Evolutionary conservation across 176 grass and related monocot species (phyloP), one percentile per base, ranked within the genome.

Genomic region (Musa beccarii): DNA sequence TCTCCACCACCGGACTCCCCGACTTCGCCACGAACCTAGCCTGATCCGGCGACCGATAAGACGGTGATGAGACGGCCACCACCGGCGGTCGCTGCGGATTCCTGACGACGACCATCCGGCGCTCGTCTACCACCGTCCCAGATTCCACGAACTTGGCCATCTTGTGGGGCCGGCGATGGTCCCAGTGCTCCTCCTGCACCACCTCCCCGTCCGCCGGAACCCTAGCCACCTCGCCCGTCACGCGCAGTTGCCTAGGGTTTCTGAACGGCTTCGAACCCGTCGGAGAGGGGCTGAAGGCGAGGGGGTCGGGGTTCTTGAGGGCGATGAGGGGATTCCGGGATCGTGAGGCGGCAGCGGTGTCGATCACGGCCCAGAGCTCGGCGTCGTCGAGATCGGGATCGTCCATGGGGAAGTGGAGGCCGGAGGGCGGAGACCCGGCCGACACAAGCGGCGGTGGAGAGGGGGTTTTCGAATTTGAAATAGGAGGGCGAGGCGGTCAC

Each of bases 321-420:
- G 78, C 73, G 65, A 82, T 69, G 11, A 79, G 76, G 51, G 64
- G 64, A 51, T 75, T 69, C 15, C 73, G 76, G 51, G 79, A 74
- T 11, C 76, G 59, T 53, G 69, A 78, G 25, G 85, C 75, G 74
- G 92, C 86, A n/a, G 63, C 86, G 22, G 84, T 84, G 53, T 96
- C 92, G 54, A 92, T 84, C 73, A 84, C 88, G 52, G 89, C 85
- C 93, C 89, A 97, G 59, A 97, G 85, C 22, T 88, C 87, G 13
- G 87, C 87, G 51, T 88, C 88, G 77, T 97, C 93, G 52, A 92
- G 88, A 69, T 86, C 80, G 26, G 51, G 65, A 77, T 90, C 87
- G 71, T 90, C 90, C 87, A 97, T 86, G 24, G 75, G 9, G 10
- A 21, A 13, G 59, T 29, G 2, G 74, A 52, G 22, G 57, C n/a